These are phyloP conservation scores for Graphilbum fragrans DNA, from an alignment of 2,329 filamentous ascomycete genomes.

Conservation along the genomic window DNA sequence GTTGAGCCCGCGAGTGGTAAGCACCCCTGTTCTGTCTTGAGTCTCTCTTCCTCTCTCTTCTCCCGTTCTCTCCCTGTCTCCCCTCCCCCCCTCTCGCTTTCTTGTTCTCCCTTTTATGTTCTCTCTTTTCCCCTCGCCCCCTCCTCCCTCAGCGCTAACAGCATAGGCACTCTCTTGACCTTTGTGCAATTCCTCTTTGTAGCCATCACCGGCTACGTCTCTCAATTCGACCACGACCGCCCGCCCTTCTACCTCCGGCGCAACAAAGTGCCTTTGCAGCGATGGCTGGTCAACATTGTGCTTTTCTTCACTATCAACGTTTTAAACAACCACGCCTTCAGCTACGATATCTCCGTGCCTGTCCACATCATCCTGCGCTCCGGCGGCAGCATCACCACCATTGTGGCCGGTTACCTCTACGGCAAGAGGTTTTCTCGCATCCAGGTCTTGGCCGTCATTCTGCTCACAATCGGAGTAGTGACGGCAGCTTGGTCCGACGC, in stretches of 20 bases:
- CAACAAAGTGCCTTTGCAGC: conserved; percentile 69
- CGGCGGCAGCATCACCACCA: conserved; percentile 90
- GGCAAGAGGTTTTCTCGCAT: conserved; percentile 74
- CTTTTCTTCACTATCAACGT: conserved; percentile 92
- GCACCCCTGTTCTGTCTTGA: not conserved
- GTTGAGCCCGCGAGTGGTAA: conserved; percentile 74
- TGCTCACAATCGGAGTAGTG: conserved; percentile 79
- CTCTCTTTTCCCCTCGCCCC: not conserved
- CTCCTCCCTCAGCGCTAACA: not conserved
- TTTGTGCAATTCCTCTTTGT: conserved; percentile 86
- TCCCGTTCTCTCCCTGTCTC: not conserved
- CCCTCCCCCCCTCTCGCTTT: not conserved
- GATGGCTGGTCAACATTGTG: conserved; percentile 80
- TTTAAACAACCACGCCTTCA: conserved; percentile 95
- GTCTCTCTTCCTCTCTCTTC: not conserved
- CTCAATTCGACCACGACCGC: conserved; percentile 56
- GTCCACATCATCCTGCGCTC: conserved; percentile 94
- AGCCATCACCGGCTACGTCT: conserved; percentile 62
- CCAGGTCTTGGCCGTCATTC: conserved; percentile 68
- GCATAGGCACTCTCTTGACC: conserved; percentile 65
- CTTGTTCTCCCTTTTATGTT: not conserved
- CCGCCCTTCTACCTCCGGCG: conserved; percentile 62
- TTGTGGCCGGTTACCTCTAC: conserved; percentile 76
- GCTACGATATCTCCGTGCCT: conserved; percentile 90
- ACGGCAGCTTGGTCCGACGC: conserved; percentile 85